Percentiles rank a stretch among this genome's conserved stretches.
phyloP scores from a whole-genome alignment of 495 filamentous ascomycete genomes.

The Rostrohypoxylon terebratum region DNA sequence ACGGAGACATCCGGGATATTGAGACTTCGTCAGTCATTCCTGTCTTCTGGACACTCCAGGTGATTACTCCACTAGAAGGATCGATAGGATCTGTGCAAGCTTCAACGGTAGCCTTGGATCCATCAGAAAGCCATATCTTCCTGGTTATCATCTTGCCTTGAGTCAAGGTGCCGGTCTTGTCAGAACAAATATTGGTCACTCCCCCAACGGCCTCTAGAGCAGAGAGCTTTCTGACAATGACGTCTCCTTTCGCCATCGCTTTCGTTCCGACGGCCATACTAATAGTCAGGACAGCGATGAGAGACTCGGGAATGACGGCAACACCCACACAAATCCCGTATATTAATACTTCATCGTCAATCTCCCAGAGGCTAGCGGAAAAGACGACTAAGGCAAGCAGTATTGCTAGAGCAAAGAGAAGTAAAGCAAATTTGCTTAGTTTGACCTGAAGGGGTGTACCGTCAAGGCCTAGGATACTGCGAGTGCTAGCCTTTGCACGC shows the following conservation, averaged over 20 bases:
- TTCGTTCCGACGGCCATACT: slow-evolving; percentile 80
- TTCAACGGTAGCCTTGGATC: slow-evolving; percentile 47
- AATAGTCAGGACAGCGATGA: slow-evolving; percentile 81
- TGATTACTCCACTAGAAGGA: slow-evolving; percentile 57
- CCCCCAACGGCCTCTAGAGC: slow-evolving; percentile 72
- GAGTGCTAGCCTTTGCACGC: slow-evolving; percentile 52
- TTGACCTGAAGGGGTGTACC: slow-evolving; percentile 77
- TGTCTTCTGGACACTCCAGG: slow-evolving; percentile 45
- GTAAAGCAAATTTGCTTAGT: slow-evolving; percentile 74
- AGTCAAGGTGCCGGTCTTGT: slow-evolving; percentile 75
- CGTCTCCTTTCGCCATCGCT: slow-evolving; percentile 76
- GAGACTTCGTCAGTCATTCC: slow-evolving; percentile 21
- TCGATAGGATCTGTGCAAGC: slow-evolving; percentile 62
- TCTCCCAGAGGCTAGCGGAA: slow-evolving; percentile 68
- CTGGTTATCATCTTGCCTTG: slow-evolving; percentile 69
- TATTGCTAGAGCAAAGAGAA: slow-evolving; percentile 76
- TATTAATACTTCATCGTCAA: slow-evolving; percentile 72
- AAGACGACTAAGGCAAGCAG: slow-evolving; percentile 77
- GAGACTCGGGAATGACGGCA: slow-evolving; percentile 79
- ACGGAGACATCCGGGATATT: slow-evolving; percentile 20
- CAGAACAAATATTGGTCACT: slow-evolving; percentile 69
- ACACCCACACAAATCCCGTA: slow-evolving; percentile 75
- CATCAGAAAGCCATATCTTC: slow-evolving; percentile 62
- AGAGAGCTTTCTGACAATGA: slow-evolving; percentile 74
- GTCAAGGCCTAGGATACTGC: slow-evolving; percentile 71